These are phyloP conservation scores for Neurospora terricola DNA, from an alignment of 495 filamentous ascomycete species.

Conservation along the genomic window DNA sequence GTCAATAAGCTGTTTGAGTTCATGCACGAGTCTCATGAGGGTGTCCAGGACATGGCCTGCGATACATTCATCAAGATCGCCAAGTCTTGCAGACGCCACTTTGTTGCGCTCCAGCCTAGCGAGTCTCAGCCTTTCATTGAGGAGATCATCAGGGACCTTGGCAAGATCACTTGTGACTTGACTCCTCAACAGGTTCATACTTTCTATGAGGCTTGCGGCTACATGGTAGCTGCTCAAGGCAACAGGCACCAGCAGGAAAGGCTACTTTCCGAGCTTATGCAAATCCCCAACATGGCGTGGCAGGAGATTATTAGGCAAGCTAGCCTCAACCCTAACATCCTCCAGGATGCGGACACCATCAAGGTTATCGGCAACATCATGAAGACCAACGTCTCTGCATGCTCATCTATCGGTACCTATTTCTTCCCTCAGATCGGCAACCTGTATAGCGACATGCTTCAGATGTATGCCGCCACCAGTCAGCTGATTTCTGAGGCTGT, in stretches of 20 bases:
- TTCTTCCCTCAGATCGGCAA: conserved; percentile 99
- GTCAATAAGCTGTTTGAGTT: conserved; percentile 99
- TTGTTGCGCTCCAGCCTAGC: conserved; percentile 89
- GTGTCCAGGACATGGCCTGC: conserved; percentile 99
- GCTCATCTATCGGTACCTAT: conserved; percentile 88
- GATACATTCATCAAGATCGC: conserved; percentile 99
- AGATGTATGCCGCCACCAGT: conserved; percentile 96
- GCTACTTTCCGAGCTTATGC: conserved; percentile 86
- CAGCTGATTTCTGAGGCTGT: conserved; percentile 90
- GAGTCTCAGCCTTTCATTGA: conserved; percentile 96
- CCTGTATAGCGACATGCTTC: conserved; percentile 97
- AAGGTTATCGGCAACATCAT: conserved; percentile 99
- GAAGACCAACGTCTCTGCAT: conserved; percentile 98
- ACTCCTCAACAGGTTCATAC: conserved; percentile 96
- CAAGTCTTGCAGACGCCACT: conserved; percentile 93
- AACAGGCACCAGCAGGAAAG: conserved; percentile 86
- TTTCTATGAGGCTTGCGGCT: conserved; percentile 97
- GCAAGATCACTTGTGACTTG: conserved; percentile 89
- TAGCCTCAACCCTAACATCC: conserved; percentile 65
- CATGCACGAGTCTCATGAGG: conserved; percentile 99
- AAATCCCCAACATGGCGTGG: conserved; percentile 87
- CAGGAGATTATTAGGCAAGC: conserved; percentile 83
- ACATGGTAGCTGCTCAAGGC: conserved; percentile 97
- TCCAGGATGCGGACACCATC: conserved; percentile 89
- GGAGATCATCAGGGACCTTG: conserved; percentile 91